Percentiles rank a stretch among this genome's conserved stretches.
Evolutionary conservation across 306 rosid species (phyloP).

Genomic region (Lupinus albus): DNA sequence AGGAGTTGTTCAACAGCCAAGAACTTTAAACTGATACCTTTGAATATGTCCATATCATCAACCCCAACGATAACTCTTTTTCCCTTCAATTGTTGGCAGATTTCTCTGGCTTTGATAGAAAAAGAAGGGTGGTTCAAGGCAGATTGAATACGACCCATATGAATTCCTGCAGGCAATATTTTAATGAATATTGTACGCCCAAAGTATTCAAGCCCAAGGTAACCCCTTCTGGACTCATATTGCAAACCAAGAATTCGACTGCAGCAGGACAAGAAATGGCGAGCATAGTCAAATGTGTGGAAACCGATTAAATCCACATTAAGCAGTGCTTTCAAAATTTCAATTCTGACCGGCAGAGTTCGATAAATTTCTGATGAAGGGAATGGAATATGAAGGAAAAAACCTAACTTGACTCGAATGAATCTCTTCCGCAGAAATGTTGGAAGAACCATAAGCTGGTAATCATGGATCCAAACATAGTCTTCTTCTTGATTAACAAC

Average conservation of each 20-base stretch:
- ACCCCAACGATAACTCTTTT: slow-evolving; percentile 70
- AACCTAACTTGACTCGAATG: slow-evolving; percentile 71
- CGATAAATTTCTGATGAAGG: slow-evolving; percentile 87
- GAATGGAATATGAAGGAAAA: slow-evolving; percentile 82
- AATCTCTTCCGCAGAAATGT: slow-evolving; percentile 71
- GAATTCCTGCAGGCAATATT: slow-evolving; percentile 81
- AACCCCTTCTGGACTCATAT: slow-evolving; percentile 73
- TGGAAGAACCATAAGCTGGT: slow-evolving; percentile 94
- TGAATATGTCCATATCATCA: slow-evolving; percentile 86
- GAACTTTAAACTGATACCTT: slow-evolving; percentile 79
- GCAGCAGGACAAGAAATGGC: slow-evolving; percentile 85
- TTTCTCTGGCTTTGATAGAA: slow-evolving; percentile 57
- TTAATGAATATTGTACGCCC: slow-evolving; percentile 81
- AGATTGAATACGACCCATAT: slow-evolving; percentile 73
- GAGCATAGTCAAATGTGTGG: slow-evolving; percentile 91
- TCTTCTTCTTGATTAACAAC: slow-evolving; percentile 71
- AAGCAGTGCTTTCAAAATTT: slow-evolving; percentile 71
- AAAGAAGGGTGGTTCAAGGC: slow-evolving; percentile 60
- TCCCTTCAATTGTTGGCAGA: slow-evolving; percentile 59
- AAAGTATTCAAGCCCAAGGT: slow-evolving; percentile 77
- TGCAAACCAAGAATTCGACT: slow-evolving; percentile 82
- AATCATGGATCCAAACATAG: slow-evolving; percentile 91
- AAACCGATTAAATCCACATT: slow-evolving; percentile 83
- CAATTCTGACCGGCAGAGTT: slow-evolving; percentile 78
- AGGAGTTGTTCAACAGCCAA: slow-evolving; percentile 74